A percentile compares a stretch with the other conserved stretches of the same genome.
Evolutionary conservation across 2,329 filamentous ascomycete species (phyloP).

Genomic region (Lachnum nothofagi): DNA sequence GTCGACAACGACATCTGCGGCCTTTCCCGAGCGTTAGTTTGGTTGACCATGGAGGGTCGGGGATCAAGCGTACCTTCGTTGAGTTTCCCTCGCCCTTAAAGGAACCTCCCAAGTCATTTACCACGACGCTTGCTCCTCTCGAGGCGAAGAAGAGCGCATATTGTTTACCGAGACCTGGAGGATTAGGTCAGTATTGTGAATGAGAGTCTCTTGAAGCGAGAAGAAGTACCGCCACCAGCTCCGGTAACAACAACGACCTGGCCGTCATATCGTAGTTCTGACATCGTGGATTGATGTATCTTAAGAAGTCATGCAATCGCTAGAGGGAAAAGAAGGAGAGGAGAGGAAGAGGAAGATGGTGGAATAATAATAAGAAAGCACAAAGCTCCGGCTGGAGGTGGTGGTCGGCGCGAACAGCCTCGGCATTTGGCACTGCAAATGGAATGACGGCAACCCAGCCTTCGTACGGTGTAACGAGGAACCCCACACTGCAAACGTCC

Average conservation of each 20-base stretch:
- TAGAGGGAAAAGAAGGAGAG: neutral
- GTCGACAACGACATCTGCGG: conserved; percentile 75
- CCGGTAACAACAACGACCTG: conserved; percentile 87
- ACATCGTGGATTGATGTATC: conserved; percentile 40
- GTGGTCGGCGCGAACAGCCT: conserved; percentile 1
- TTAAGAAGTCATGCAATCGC: neutral
- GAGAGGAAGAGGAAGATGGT: conserved; percentile 3
- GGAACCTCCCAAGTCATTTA: conserved; percentile 90
- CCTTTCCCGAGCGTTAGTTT: conserved; percentile 43
- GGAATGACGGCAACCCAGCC: no score
- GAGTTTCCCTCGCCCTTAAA: conserved; percentile 90
- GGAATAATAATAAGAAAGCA: neutral
- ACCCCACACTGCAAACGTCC: no score
- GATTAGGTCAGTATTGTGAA: no score
- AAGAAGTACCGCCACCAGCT: conserved; percentile 61
- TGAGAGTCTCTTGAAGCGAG: conserved; percentile 50
- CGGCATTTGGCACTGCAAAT: no score
- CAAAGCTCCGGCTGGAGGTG: no score
- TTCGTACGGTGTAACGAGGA: no score
- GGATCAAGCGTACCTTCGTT: conserved; percentile 60
- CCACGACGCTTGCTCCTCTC: conserved; percentile 87
- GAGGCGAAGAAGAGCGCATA: conserved; percentile 86
- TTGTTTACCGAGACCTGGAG: conserved; percentile 64
- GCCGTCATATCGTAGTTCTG: conserved; percentile 71
- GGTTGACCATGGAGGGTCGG: neutral